Evolutionary conservation across 768 basidiomycete species (phyloP).

Genomic region (Termitomyces sp.): DNA sequence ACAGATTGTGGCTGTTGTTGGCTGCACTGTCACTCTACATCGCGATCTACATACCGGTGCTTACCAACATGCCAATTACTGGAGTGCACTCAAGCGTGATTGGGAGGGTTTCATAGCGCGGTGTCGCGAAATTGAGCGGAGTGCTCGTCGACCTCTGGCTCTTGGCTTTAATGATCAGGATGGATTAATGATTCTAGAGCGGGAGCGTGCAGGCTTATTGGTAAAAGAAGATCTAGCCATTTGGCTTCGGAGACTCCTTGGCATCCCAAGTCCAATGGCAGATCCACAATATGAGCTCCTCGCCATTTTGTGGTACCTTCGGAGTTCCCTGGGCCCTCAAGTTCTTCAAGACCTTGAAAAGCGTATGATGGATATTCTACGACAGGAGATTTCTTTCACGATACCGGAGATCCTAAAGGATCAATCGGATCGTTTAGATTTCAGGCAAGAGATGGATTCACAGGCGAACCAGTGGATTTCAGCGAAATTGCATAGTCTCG

Average conservation of each 20-base stretch:
- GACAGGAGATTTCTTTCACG: conserved; percentile 75
- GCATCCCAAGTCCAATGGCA: conserved; percentile 31
- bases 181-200: conserved; percentile 62
- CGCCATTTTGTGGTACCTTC: conserved; percentile 58
- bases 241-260: conserved; percentile 45
- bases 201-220: conserved; percentile 68
- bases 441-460: conserved; percentile 55
- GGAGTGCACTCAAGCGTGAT: conserved; percentile 82
- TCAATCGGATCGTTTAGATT: conserved; percentile 47
- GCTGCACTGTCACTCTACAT: conserved; percentile 73
- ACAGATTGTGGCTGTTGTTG: conserved; percentile 81
- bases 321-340: conserved; percentile 54
- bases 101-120: conserved; percentile 96
- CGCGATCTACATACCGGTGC: conserved; percentile 77
- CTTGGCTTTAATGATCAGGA: conserved; percentile 44
- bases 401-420: conserved; percentile 72
- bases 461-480: conserved; percentile 56
- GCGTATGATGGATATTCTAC: conserved; percentile 56
- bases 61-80: conserved; percentile 71
- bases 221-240: conserved; percentile 67
- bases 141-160: conserved; percentile 74
- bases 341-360: conserved; percentile 53
- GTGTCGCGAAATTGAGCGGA: conserved; percentile 86
- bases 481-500: conserved; percentile 51
- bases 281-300: conserved; percentile 55